A percentile compares a stretch with the other conserved stretches of the same genome.
These are phyloP conservation scores for Fusarium drepaniforme DNA, from an alignment of 2,329 filamentous ascomycete species.

Conservation along the genomic window DNA sequence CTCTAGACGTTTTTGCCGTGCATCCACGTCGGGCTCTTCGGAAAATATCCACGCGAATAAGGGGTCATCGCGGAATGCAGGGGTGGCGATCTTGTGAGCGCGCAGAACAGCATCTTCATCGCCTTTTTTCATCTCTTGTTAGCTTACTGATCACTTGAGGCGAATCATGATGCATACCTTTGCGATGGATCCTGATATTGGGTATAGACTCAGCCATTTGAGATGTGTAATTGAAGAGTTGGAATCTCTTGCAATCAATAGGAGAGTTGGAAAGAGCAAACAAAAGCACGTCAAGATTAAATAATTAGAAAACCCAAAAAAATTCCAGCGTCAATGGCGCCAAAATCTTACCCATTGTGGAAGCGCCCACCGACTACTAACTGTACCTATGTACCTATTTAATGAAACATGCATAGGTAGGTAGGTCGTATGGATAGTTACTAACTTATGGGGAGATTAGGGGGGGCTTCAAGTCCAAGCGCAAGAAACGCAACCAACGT, in stretches of 20 bases:
- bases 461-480: neutral
- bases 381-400: neutral
- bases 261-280: neutral
- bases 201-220: neutral
- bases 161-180: neutral
- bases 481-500: neutral
- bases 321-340: neutral
- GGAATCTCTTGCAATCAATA: neutral
- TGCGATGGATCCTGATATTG: neutral
- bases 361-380: neutral
- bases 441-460: neutral
- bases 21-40: constrained; percentile 1
- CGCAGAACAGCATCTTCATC: neutral
- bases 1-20: constrained; percentile 9
- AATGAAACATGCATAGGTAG: neutral
- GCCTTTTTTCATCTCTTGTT: neutral
- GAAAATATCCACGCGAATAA: constrained; percentile 16
- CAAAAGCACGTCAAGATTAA: neutral
- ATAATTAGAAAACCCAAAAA: neutral
- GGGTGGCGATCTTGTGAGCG: constrained; percentile 8
- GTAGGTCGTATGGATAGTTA: too few species aligned
- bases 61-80: constrained; percentile 13
- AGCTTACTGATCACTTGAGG: neutral
- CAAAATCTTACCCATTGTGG: neutral
- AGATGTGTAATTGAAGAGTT: neutral